Conservation (phyloP, 352 stramenopile species). For the Pythium apleroticum region DNA sequence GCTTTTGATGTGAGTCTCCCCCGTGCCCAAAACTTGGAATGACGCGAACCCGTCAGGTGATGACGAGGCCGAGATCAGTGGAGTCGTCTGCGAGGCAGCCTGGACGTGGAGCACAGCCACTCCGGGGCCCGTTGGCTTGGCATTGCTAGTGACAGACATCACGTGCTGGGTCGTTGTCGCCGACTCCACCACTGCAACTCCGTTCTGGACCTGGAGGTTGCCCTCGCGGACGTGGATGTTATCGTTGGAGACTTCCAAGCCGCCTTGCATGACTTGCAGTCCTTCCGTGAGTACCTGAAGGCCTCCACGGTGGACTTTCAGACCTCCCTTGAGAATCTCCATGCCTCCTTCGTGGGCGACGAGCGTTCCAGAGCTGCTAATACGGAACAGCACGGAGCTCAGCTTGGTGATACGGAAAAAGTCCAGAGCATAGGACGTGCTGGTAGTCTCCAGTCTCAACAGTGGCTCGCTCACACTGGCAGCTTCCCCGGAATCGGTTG, state of each 20-base stretch:
- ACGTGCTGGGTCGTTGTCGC: neutral
- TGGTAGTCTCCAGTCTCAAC: constrained; percentile 14
- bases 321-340: constrained; percentile 54
- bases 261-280: constrained; percentile 36
- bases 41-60: constrained; percentile 27
- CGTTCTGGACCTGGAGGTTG: constrained; percentile 39
- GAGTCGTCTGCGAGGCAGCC: constrained; percentile 5
- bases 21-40: constrained; percentile 60
- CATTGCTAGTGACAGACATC: neutral
- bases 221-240: constrained; percentile 47
- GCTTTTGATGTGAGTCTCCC: constrained; percentile 49
- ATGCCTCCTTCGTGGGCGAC: constrained; percentile 58
- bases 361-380: constrained; percentile 50
- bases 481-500: neutral
- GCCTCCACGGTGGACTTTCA: constrained; percentile 57
- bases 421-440: constrained; percentile 23
- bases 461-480: neutral
- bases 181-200: constrained; percentile 34
- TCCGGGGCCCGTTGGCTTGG: neutral
- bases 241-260: constrained; percentile 15
- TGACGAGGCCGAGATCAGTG: constrained; percentile 21
- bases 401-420: constrained; percentile 47
- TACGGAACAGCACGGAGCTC: constrained; percentile 45
- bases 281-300: constrained; percentile 62
- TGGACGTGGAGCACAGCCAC: constrained; percentile 30